Base-by-base conservation (phyloP, 495 filamentous ascomycete species). In the Usnea hakonensis region DNA sequence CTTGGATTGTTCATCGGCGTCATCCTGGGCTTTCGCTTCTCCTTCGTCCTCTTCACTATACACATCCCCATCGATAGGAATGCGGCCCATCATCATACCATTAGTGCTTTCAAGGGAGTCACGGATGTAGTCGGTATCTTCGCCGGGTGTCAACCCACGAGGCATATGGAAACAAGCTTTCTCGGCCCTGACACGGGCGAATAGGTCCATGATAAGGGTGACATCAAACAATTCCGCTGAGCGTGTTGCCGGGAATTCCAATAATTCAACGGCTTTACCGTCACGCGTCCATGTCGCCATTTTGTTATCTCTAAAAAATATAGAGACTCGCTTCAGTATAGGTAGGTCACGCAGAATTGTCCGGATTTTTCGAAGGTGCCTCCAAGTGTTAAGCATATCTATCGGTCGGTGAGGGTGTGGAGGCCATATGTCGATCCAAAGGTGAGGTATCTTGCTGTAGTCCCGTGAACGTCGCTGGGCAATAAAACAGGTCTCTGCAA, bases 401-500 rank as follows among this genome's bases (percentile, higher is more conserved):
- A 35, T 33, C 21, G 53, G 60, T 8, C 40, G 53, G 30, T 62
- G 53, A 16, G 38, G 60, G 32, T 57, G 30, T 2, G 60, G 60
- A 9, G 60, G 30, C 52, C 60, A 62, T 16, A 62, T 44, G 9
- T 48, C 36, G 23, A 62, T 30, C 3, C 11, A 0, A 30, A 62
- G 60, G 36, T 10, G 21, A 57, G 7, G 40, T 46, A 36, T 35
- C 13, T 21, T 44, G 32, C 52, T 37, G 30, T 40, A 23, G 30
- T 57, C 53, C 9, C 32, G 57, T 2, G 41, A 43, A 3, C 30
- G 11, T 38, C 48, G 30, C 30, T 48, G 28, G 28, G 53, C 53
- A 23, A 62, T 57, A 9, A 57, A 62, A n/a, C 40, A 56, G 35
- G 60, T 40, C 28, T 56, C 36, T 33, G 37, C 40, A 8, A 62